Percentiles rank a stretch among this genome's conserved stretches.
Conservation (phyloP, 805 yeast genomes). For the Myxozyma neotropica region DNA sequence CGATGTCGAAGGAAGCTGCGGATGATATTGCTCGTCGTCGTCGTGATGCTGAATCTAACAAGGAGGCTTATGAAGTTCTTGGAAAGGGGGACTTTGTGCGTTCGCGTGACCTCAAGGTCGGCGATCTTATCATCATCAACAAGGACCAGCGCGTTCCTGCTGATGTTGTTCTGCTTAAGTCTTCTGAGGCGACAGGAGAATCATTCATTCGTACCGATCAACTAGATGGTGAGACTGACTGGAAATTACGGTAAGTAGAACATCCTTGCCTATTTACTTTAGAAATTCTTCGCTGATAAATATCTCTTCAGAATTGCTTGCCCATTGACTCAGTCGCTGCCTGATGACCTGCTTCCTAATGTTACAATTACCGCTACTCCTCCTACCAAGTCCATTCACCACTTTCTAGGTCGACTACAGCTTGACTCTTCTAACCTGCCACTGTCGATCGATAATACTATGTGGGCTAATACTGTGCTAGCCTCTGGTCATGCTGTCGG, state of each 20-base stretch:
- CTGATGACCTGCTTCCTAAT: slow-evolving; percentile 40
- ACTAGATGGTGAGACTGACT: slow-evolving; percentile 97
- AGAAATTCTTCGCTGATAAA: too few relatives aligned
- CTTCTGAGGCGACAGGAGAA: slow-evolving; percentile 81
- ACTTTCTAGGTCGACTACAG: slow-evolving; percentile 66
- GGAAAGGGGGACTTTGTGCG: slow-evolving; percentile 44
- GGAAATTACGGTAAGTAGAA: slow-evolving; percentile 70
- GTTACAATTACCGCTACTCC: slow-evolving; percentile 68
- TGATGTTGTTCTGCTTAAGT: slow-evolving; percentile 80
- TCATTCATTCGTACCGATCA: slow-evolving; percentile 95
- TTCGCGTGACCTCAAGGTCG: slow-evolving; percentile 72
- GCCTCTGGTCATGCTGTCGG: slow-evolving; percentile 94
- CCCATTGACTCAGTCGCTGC: slow-evolving; percentile 31
- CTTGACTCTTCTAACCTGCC: slow-evolving; percentile 64
- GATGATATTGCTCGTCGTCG: slow-evolving; percentile 91
- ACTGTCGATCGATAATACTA: slow-evolving; percentile 81
- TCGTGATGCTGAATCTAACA: slow-evolving; percentile 86
- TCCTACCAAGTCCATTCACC: slow-evolving; percentile 83
- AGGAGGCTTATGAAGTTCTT: slow-evolving; percentile 74
- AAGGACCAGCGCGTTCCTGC: slow-evolving; percentile 92
- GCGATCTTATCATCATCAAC: slow-evolving; percentile 76
- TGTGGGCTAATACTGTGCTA: slow-evolving; percentile 97
- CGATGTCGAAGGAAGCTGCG: slow-evolving; percentile 93
- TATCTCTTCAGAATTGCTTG: slow-evolving; percentile 29
- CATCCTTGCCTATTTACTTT: too few relatives aligned